Percentiles rank a stretch among this genome's conserved stretches.
Conservation (phyloP, 2,329 filamentous ascomycete species). For the Alternaria sp. region DNA sequence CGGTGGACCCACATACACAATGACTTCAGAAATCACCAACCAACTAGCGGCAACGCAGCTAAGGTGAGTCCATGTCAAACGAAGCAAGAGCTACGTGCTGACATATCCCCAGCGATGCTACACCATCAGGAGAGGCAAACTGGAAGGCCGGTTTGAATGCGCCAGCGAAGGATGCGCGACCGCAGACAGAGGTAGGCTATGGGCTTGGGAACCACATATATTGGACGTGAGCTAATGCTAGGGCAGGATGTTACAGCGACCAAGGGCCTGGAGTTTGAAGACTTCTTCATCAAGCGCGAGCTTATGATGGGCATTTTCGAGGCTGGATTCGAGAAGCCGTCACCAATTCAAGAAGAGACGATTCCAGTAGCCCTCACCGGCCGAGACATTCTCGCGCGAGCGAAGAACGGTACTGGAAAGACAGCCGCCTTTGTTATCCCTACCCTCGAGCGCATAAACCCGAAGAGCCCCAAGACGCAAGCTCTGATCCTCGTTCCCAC, state of each 20-base stretch:
- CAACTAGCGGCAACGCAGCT: slow-evolving; percentile 63
- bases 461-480: slow-evolving; percentile 95
- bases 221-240: slow-evolving; percentile 10
- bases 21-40: slow-evolving; percentile 60
- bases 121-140: slow-evolving; percentile 61
- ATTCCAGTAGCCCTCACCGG: slow-evolving; percentile 96
- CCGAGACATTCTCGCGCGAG: slow-evolving; percentile 91
- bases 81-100: slow-evolving; percentile 7
- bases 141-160: slow-evolving; percentile 78
- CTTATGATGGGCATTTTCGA: slow-evolving; percentile 99
- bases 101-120: slow-evolving; percentile 51
- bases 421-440: slow-evolving; percentile 98
- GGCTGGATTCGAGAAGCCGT: slow-evolving; percentile 97
- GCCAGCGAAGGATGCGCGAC: slow-evolving; percentile 75
- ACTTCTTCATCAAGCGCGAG: slow-evolving; percentile 93
- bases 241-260: slow-evolving; percentile 93
- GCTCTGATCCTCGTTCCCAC: slow-evolving; percentile 96
- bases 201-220: not conserved
- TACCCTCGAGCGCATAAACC: slow-evolving; percentile 92
- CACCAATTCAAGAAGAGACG: slow-evolving; percentile 98
- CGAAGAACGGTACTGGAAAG: slow-evolving; percentile 98
- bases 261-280: slow-evolving; percentile 96
- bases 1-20: slow-evolving; percentile 43
- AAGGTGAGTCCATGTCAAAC: slow-evolving; percentile 45
- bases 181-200: slow-evolving; percentile 75